Conservation (phyloP, 139 green algal genomes). For the Ulvella scutata region DNA sequence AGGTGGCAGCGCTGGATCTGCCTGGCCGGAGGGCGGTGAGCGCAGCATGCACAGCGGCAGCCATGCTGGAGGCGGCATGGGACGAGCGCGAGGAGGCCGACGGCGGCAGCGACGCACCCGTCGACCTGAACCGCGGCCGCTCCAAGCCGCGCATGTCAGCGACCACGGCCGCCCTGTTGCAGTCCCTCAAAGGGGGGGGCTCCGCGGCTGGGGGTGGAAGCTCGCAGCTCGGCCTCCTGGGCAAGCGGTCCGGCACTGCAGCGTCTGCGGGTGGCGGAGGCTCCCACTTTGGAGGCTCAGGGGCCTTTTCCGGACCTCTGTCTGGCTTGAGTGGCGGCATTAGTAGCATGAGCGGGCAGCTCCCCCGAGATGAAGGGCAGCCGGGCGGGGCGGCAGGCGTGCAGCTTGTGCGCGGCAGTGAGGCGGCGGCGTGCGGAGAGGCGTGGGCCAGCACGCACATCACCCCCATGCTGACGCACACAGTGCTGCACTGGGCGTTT, state of each 20-base stretch:
- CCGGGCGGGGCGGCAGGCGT: background rate
- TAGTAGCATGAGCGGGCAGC: too few species aligned
- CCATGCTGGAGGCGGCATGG: background rate
- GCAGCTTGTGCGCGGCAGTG: background rate
- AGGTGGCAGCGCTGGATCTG: background rate
- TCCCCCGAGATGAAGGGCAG: background rate
- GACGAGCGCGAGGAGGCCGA: background rate
- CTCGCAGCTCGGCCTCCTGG: too few species aligned
- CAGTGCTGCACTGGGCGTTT: constrained; percentile 17
- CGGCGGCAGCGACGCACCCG: background rate
- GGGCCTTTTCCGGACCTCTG: background rate
- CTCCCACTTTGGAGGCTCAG: background rate
- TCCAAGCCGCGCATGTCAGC: background rate
- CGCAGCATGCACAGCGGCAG: background rate
- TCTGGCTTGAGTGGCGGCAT: too few species aligned
- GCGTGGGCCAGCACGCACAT: constrained; percentile 12
- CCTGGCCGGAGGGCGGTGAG: background rate
- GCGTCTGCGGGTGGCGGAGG: too few species aligned
- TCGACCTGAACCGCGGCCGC: background rate
- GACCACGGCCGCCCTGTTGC: background rate
- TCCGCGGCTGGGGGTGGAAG: background rate
- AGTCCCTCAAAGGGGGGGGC: background rate
- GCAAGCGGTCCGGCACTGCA: too few species aligned
- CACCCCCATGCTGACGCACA: constrained; percentile 16
- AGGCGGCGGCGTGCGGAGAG: background rate